phyloP scores from a whole-genome alignment of 2,329 filamentous ascomycete species.

The Mollisiaceae sp. region DNA sequence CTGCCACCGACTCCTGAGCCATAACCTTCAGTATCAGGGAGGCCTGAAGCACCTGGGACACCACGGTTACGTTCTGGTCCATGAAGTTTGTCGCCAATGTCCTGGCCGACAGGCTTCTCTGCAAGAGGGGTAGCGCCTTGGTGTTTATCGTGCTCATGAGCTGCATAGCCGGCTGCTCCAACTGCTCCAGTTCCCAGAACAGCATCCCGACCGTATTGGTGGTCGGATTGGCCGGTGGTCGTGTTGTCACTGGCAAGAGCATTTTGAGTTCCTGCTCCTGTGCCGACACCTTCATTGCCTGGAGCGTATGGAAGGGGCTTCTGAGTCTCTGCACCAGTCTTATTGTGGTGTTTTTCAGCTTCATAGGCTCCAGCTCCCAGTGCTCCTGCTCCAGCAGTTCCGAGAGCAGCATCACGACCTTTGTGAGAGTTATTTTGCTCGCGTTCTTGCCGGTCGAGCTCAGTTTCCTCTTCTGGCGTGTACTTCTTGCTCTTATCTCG shows the following conservation, averaged over 20 bases:
- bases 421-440: constrained; percentile 33
- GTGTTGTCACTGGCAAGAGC: constrained; percentile 19
- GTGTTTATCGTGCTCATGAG: constrained; percentile 27
- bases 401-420: constrained; percentile 32
- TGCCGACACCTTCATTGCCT: constrained; percentile 25
- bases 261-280: constrained; percentile 29
- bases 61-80: constrained; percentile 35
- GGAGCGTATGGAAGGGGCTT: constrained; percentile 27
- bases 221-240: constrained; percentile 10
- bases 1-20: constrained; percentile 12
- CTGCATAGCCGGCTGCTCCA: constrained; percentile 24
- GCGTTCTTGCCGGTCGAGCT: constrained; percentile 36
- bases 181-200: constrained; percentile 24
- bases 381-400: constrained; percentile 27
- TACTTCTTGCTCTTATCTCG: constrained; percentile 39
- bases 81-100: constrained; percentile 35
- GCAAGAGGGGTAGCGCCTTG: constrained; percentile 23
- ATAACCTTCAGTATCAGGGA: constrained; percentile 18
- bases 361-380: constrained; percentile 26
- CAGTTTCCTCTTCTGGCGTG: constrained; percentile 35
- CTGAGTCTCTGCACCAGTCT: constrained; percentile 16
- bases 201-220: constrained; percentile 29
- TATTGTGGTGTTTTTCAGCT: constrained; percentile 26
- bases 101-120: constrained; percentile 23
- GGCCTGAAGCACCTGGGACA: constrained; percentile 23